Base-by-base conservation (phyloP, 306 rosid genomes). In the Acacia confusa region DNA sequence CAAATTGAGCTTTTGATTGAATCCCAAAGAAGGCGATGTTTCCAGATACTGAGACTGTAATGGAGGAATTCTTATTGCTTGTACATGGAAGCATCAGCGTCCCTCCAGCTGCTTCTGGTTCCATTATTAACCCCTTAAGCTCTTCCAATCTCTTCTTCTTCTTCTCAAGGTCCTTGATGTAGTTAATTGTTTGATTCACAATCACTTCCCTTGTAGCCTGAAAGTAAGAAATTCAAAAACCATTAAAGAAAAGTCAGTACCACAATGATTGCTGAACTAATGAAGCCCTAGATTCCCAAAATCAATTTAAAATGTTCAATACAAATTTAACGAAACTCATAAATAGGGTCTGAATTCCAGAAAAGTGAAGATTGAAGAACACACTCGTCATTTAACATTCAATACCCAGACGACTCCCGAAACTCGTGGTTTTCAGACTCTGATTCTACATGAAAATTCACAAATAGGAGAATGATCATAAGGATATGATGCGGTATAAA, bases 21-120 rank as follows among this genome's bases (percentile, higher is more conserved):
- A 87, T 79, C 20, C 86, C 88, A 76, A 84, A 87, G 72, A 87
- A 87, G 5, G 79, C 86, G 2, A 82, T 79, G 52, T 82, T 87
- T 65, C 38, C 40, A 15, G 86, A 79, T 5, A 79, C 81, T 4
- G 80, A 57, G 58, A 84, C 83, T 10, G 71, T 40, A 68, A 82
- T 14, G 10, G 84, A 84, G 69, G 81, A 66, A 72, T 76, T 72
- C 19, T 6, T 69, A 22, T 69, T 53, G 24, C 72, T 34, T 40
- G 25, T 11, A 44, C 82, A 64, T 25, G 72, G 77, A 82, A 60
- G 6, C 81, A 40, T 74, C n/a, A 48, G 53, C 13, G 19, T 50
- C 73, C 67, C 68, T 79, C 38, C 67, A 6, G 7, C 20, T 76
- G 34, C 60, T 9, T 25, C 36, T 10, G 48, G 14, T 79, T 78